phyloP scores from a whole-genome alignment of 805 yeast species.

The Sugiyamaella floridensis region DNA sequence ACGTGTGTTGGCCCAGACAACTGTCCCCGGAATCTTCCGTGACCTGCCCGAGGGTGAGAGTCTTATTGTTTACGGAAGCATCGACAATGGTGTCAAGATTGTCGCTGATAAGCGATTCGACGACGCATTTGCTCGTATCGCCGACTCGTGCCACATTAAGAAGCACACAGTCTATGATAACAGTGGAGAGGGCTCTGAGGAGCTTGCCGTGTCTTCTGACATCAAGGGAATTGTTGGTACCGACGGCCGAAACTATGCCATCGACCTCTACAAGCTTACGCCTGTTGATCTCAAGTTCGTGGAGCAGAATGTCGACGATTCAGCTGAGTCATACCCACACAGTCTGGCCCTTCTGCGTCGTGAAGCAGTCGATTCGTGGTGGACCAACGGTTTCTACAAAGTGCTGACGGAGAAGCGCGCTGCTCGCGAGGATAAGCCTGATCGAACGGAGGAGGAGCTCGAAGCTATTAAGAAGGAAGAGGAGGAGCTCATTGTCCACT shows the following conservation, averaged over 20 bases:
- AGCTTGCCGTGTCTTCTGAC: conserved; percentile 63
- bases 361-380: conserved; percentile 90
- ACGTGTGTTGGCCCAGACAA: conserved; percentile 85
- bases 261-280: conserved; percentile 77
- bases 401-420: conserved; percentile 21
- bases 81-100: conserved; percentile 44
- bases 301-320: conserved; percentile 44
- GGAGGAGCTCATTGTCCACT: neutral
- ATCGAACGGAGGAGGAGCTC: conserved; percentile 14
- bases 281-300: conserved; percentile 79
- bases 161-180: conserved; percentile 50
- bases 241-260: conserved; percentile 75
- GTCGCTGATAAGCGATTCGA: conserved; percentile 37
- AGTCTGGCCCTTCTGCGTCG: conserved; percentile 69
- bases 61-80: conserved; percentile 67
- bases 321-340: conserved; percentile 63
- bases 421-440: conserved; percentile 31
- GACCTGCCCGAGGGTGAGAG: conserved; percentile 37
- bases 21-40: conserved; percentile 85
- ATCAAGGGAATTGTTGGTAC: conserved; percentile 81
- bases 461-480: conserved; percentile 21
- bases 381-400: conserved; percentile 46
- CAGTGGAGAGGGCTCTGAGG: conserved; percentile 38
- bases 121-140: conserved; percentile 50
- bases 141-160: conserved; percentile 73